Percentiles rank a stretch among this genome's conserved stretches.
phyloP scores from a whole-genome alignment of 352 stramenopile species.

The Phytophthora cryptogea region DNA sequence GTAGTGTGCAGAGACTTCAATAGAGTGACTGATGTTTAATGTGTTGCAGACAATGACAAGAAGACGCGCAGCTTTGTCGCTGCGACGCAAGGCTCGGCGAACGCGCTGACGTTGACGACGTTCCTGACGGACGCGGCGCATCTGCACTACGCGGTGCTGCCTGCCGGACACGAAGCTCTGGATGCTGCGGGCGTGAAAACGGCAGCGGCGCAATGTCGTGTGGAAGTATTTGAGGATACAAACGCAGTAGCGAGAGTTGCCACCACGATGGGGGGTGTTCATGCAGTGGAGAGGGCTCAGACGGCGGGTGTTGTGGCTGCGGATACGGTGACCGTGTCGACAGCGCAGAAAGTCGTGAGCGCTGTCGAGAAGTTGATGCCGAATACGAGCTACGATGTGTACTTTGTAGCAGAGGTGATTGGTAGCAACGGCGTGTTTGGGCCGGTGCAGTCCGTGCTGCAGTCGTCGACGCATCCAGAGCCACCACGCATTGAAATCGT shows the following conservation, averaged over 20 bases:
- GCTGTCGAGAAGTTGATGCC: conserved; percentile 42
- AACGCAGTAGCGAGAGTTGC: too few species aligned
- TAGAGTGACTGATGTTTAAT: neutral
- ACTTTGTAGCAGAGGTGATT: conserved; percentile 78
- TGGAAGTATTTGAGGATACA: conserved; percentile 2
- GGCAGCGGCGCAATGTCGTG: conserved; percentile 32
- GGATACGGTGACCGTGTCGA: conserved; percentile 46
- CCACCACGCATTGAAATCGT: conserved; percentile 39
- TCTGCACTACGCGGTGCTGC: conserved; percentile 72
- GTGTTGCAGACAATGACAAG: conserved; percentile 3
- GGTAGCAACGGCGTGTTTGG: conserved; percentile 84
- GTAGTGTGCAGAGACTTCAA: too few species aligned
- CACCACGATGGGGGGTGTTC: conserved; percentile 1
- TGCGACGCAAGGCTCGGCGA: conserved; percentile 43
- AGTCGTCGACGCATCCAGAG: conserved; percentile 57
- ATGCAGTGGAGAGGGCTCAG: conserved; percentile 10
- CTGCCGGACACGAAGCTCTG: conserved; percentile 39
- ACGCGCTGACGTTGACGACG: conserved; percentile 69
- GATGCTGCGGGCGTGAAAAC: conserved; percentile 56
- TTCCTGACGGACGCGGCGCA: conserved; percentile 73
- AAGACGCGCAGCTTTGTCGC: conserved; percentile 55
- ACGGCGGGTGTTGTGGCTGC: conserved; percentile 25
- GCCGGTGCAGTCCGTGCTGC: conserved; percentile 63
- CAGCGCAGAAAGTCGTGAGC: conserved; percentile 60
- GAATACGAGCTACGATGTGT: conserved; percentile 84